A percentile compares a stretch with the other conserved stretches of the same genome.
These are phyloP conservation scores for Ganoderma boninense DNA, from an alignment of 1,284 basidiomycete genomes.

Conservation along the genomic window DNA sequence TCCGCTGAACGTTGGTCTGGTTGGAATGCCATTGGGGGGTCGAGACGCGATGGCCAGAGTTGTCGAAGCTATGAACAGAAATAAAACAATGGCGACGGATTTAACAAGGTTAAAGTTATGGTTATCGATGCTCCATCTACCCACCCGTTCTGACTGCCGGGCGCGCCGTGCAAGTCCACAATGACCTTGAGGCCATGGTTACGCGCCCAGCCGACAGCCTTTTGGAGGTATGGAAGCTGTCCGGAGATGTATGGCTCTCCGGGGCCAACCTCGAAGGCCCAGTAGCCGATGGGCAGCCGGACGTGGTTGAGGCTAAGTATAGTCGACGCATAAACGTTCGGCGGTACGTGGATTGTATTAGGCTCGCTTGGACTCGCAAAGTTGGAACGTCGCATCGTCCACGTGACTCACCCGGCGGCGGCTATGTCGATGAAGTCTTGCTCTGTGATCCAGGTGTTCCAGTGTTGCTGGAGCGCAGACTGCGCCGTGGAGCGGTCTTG, in stretches of 20 bases:
- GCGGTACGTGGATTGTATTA: background rate
- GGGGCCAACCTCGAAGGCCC: conserved; percentile 86
- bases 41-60: conserved; percentile 77
- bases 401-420: conserved; percentile 67
- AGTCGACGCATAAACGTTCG: conserved; percentile 18
- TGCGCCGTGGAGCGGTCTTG: conserved; percentile 61
- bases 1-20: conserved; percentile 73
- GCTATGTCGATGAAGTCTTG: conserved; percentile 78
- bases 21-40: conserved; percentile 78
- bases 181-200: conserved; percentile 84
- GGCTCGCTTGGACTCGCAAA: conserved; percentile 13
- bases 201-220: conserved; percentile 83
- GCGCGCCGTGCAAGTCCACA: conserved; percentile 85
- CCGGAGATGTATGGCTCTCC: conserved; percentile 90
- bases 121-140: conserved; percentile 30
- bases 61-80: conserved; percentile 71
- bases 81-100: background rate
- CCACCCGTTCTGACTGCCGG: conserved; percentile 85
- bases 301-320: conserved; percentile 78
- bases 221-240: conserved; percentile 75
- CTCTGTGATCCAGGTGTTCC: conserved; percentile 86
- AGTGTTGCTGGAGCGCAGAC: conserved; percentile 67
- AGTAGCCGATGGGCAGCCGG: conserved; percentile 89
- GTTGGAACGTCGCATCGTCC: conserved; percentile 29
- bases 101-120: conserved; percentile 1